Percentiles rank a stretch among this genome's conserved stretches.
Evolutionary conservation across 805 yeast species (phyloP).

Genomic region (Suhomyces xylopsoci): DNA sequence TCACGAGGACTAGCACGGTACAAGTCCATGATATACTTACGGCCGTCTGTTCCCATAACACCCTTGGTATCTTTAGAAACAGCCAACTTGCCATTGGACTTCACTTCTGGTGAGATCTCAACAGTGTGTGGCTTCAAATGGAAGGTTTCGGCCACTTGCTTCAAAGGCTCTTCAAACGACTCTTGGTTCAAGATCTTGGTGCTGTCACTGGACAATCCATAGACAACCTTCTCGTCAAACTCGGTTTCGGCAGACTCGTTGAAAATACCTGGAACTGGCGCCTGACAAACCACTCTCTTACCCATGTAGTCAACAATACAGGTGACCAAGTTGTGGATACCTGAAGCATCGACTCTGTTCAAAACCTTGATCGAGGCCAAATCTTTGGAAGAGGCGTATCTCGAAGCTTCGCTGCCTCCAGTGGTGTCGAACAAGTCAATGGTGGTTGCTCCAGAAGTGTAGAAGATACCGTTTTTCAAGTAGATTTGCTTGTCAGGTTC

Average conservation of each 20-base stretch:
- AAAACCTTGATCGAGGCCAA: slow-evolving; percentile 66
- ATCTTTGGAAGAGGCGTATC: slow-evolving; percentile 78
- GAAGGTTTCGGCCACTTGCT: slow-evolving; percentile 64
- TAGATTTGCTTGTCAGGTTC: slow-evolving; percentile 59
- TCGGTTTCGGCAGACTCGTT: slow-evolving; percentile 41
- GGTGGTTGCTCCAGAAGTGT: slow-evolving; percentile 64
- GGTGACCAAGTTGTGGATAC: slow-evolving; percentile 70
- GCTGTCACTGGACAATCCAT: slow-evolving; percentile 70
- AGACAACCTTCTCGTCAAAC: slow-evolving; percentile 53
- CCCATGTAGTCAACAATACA: slow-evolving; percentile 91
- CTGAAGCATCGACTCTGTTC: slow-evolving; percentile 60
- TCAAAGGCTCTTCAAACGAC: slow-evolving; percentile 54
- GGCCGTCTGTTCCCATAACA: slow-evolving; percentile 76
- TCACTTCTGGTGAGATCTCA: slow-evolving; percentile 44
- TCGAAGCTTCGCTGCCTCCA: slow-evolving; percentile 86
- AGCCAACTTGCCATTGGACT: slow-evolving; percentile 45
- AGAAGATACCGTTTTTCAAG: slow-evolving; percentile 81
- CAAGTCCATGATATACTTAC: slow-evolving; percentile 80
- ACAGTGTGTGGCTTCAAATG: slow-evolving; percentile 73
- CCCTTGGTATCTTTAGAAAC: slow-evolving; percentile 84
- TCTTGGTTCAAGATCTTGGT: slow-evolving; percentile 48
- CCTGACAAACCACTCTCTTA: slow-evolving; percentile 82
- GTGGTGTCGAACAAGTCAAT: slow-evolving; percentile 55
- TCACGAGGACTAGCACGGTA: slow-evolving; percentile 85
- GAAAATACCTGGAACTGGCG: slow-evolving; percentile 93